phyloP scores from a whole-genome alignment of 2,329 filamentous ascomycete species.

The Triangularia verruculosa region DNA sequence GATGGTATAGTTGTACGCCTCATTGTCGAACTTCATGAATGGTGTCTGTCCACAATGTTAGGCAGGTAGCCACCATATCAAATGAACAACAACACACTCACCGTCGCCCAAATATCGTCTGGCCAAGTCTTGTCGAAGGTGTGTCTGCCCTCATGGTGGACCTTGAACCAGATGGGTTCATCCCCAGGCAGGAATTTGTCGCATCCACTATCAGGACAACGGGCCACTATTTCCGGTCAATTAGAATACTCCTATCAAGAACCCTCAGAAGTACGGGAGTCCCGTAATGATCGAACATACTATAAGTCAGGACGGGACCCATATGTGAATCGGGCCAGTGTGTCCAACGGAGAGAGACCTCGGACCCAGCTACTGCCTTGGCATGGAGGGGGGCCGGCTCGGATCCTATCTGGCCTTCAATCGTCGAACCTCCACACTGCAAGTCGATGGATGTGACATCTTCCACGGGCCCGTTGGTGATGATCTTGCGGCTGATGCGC shows the following conservation, averaged over 20 bases:
- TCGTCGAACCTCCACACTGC: conserved; percentile 41
- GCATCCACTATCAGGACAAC: conserved; percentile 51
- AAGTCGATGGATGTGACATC: conserved; percentile 51
- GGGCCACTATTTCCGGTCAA: conserved; percentile 48
- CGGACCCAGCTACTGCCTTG: conserved; percentile 48
- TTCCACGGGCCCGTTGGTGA: conserved; percentile 56
- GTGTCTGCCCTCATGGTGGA: conserved; percentile 45
- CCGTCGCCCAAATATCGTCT: conserved; percentile 39
- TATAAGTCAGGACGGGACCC: conserved; percentile 56
- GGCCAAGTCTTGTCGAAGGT: conserved; percentile 43
- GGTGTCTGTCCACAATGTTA: conserved; percentile 30
- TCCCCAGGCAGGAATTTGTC: conserved; percentile 46
- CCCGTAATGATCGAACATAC: too few relatives aligned
- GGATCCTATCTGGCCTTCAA: conserved; percentile 39
- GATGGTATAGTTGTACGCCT: conserved; percentile 39
- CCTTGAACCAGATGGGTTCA: conserved; percentile 49
- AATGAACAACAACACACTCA: conserved; percentile 25
- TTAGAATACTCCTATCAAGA: too few relatives aligned
- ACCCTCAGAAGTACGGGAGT: too few relatives aligned
- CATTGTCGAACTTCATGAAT: conserved; percentile 41
- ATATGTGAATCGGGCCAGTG: conserved; percentile 47
- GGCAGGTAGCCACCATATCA: background rate
- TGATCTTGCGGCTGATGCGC: conserved; percentile 54
- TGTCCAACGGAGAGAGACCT: conserved; percentile 54
- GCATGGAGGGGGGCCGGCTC: conserved; percentile 53